phyloP scores from a whole-genome alignment of 139 green algal genomes.

The Chlamydomonas sp. region DNA sequence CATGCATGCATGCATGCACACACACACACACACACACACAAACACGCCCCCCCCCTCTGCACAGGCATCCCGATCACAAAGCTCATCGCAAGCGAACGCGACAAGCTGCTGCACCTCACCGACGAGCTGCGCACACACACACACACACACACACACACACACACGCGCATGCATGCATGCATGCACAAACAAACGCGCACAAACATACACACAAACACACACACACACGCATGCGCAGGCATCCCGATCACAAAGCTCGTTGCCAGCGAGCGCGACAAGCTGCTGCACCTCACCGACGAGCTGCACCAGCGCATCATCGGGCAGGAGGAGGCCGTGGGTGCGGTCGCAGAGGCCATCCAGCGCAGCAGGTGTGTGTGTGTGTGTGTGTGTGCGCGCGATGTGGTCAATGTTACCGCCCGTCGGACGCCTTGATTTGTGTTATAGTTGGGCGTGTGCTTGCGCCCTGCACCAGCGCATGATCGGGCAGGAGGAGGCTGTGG shows the following conservation, averaged over 20 bases:
- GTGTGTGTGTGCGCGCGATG: too few species aligned
- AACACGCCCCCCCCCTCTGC: constrained; percentile 19
- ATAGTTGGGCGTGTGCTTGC: too few species aligned
- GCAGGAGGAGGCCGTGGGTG: constrained; percentile 77
- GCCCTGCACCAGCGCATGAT: constrained; percentile 42
- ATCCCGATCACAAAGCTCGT: constrained; percentile 28
- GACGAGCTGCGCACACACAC: constrained; percentile 32
- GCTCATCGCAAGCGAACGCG: constrained; percentile 19
- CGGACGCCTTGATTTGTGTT: too few species aligned
- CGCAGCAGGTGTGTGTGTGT: too few species aligned
- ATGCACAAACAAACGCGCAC: too few species aligned
- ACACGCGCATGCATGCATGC: neutral
- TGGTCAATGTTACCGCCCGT: too few species aligned
- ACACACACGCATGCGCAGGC: constrained; percentile 21
- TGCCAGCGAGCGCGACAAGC: constrained; percentile 20
- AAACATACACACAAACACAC: too few species aligned
- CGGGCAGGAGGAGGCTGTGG: constrained; percentile 76
- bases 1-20: constrained; percentile 3
- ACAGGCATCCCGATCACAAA: constrained; percentile 27
- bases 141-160: neutral
- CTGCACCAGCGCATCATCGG: constrained; percentile 40
- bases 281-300: constrained; percentile 17
- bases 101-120: constrained; percentile 18
- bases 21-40: too few species aligned
- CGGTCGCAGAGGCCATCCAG: constrained; percentile 89